phyloP scores from a whole-genome alignment of 495 filamentous ascomycete species.

The Letharia lupina region DNA sequence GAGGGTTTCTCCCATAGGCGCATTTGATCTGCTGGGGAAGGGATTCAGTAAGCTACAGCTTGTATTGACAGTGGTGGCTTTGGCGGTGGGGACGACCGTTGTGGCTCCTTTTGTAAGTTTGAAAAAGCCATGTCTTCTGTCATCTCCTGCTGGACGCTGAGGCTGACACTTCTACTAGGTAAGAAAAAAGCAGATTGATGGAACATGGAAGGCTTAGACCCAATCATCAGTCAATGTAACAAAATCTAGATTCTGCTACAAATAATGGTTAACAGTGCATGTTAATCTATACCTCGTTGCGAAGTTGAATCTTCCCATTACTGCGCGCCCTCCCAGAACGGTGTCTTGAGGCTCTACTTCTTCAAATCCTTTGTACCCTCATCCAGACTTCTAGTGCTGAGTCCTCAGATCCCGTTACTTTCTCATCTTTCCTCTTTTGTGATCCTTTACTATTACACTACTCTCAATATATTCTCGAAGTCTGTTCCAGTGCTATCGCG shows the following conservation, averaged over 20 bases:
- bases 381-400: too few species aligned
- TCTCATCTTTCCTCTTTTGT: too few species aligned
- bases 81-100: conserved; percentile 62
- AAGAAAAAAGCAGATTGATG: conserved; percentile 27
- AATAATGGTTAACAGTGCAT: neutral
- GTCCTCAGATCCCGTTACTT: too few species aligned
- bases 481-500: too few species aligned
- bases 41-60: conserved; percentile 86
- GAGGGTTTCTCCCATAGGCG: conserved; percentile 68
- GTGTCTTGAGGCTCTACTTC: neutral
- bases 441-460: too few species aligned
- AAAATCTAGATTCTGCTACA: neutral
- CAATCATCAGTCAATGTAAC: neutral
- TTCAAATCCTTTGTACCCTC: neutral
- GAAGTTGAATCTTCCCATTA: neutral
- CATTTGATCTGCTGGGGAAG: conserved; percentile 88
- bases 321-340: neutral
- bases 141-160: neutral
- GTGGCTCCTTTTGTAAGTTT: conserved; percentile 76
- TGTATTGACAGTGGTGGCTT: conserved; percentile 68
- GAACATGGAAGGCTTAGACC: conserved; percentile 22
- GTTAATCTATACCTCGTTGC: neutral
- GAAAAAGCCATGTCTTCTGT: conserved; percentile 1
- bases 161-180: conserved; percentile 18
- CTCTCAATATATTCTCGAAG: neutral